These are phyloP conservation scores for Fusarium coicis DNA, from an alignment of 2,329 filamentous ascomycete species.

Conservation along the genomic window DNA sequence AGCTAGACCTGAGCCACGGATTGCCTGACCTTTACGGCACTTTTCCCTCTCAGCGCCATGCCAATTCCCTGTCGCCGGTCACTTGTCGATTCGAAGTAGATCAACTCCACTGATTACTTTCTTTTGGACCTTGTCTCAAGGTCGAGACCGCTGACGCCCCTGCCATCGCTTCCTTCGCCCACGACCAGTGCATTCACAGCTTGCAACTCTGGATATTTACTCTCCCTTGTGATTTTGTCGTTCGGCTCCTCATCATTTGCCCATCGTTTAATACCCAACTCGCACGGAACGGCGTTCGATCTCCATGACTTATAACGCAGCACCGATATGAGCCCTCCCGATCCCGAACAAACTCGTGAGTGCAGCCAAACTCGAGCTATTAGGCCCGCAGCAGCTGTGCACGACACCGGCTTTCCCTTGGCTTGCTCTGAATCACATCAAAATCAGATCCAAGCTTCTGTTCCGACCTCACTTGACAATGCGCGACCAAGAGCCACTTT, in stretches of 20 bases:
- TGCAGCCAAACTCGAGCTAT: constrained; percentile 46
- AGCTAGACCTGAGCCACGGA: constrained; percentile 33
- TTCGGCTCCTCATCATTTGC: not conserved
- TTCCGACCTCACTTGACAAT: constrained; percentile 19
- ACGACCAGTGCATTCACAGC: constrained; percentile 17
- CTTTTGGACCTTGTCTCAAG: constrained; percentile 21
- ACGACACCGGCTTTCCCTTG: constrained; percentile 37
- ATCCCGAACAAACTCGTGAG: constrained; percentile 46
- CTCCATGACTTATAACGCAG: constrained; percentile 42
- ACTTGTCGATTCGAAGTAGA: constrained; percentile 36
- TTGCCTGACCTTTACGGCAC: constrained; percentile 31
- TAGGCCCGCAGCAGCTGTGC: constrained; percentile 35
- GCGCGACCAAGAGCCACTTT: constrained; percentile 32
- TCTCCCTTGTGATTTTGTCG: not conserved
- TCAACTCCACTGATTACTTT: constrained; percentile 25
- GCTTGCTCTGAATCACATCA: constrained; percentile 24
- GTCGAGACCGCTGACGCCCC: constrained; percentile 21
- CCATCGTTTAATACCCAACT: constrained; percentile 3
- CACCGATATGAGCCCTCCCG: constrained; percentile 49
- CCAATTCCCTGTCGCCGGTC: constrained; percentile 29
- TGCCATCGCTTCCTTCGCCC: constrained; percentile 19
- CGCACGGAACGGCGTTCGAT: constrained; percentile 20
- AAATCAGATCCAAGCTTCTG: constrained; percentile 27
- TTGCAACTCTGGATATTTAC: constrained; percentile 10
- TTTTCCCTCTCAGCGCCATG: constrained; percentile 37